phyloP scores from a whole-genome alignment of 2,329 filamentous ascomycete genomes.

The Calonectria leucothoes region DNA sequence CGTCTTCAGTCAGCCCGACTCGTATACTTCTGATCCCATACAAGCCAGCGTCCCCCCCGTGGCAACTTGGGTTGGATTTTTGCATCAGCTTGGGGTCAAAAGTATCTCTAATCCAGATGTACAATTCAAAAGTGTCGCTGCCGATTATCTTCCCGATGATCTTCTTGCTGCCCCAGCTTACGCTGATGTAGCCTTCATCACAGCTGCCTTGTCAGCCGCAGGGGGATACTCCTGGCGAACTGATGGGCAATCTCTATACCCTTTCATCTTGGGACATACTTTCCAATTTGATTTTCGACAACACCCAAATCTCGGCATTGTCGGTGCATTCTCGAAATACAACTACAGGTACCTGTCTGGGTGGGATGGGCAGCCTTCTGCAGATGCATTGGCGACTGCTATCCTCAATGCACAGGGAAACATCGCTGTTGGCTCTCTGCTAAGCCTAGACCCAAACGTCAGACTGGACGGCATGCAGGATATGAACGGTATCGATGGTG shows the following conservation, averaged over 20 bases:
- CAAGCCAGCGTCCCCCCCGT: not conserved
- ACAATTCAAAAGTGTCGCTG: not conserved
- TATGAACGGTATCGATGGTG: not conserved
- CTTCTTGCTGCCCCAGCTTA: not conserved
- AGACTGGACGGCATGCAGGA: not conserved
- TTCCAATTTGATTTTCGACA: not conserved
- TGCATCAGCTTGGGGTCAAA: not conserved
- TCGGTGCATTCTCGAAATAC: not conserved
- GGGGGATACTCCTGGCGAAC: not conserved
- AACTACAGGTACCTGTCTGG: not conserved
- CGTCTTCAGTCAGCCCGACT: not conserved
- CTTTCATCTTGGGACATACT: not conserved
- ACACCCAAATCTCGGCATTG: not conserved
- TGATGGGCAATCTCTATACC: not conserved
- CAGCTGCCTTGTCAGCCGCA: not conserved
- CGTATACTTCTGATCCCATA: not conserved
- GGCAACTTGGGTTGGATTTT: not conserved
- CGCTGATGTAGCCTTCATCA: not conserved
- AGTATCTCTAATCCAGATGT: not conserved
- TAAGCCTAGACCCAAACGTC: not conserved
- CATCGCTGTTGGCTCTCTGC: not conserved
- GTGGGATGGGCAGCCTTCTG: not conserved
- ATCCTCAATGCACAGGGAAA: not conserved
- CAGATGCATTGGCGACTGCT: not conserved
- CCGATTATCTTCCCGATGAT: not conserved